Conservation (phyloP, 2,329 filamentous ascomycete genomes). For the Magnaporthiopsis incrustans region DNA sequence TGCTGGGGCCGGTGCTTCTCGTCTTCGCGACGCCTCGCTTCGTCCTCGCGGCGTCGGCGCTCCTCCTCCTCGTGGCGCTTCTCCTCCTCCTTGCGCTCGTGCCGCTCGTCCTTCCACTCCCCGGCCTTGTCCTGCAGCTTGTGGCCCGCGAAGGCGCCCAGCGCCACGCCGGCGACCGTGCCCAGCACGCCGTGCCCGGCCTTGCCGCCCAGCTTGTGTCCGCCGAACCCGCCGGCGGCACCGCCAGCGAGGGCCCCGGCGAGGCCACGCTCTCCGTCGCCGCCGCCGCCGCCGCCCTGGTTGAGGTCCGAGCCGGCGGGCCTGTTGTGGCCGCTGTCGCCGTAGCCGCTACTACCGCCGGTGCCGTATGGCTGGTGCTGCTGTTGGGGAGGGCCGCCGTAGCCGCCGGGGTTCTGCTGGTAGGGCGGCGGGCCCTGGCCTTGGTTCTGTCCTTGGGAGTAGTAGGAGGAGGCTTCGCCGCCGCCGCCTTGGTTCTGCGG, state of each 20-base stretch:
- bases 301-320: background rate
- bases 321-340: background rate
- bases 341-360: background rate
- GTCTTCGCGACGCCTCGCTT: conserved; percentile 10
- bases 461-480: conserved; percentile 1
- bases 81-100: conserved; percentile 18
- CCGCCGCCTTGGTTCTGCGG: background rate
- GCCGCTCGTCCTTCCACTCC: conserved; percentile 26
- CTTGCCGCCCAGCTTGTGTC: background rate
- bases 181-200: conserved; percentile 13
- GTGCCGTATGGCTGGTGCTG: background rate
- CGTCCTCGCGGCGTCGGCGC: conserved; percentile 8
- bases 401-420: background rate
- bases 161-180: conserved; percentile 29
- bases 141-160: conserved; percentile 32
- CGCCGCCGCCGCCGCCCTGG: background rate
- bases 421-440: background rate
- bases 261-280: conserved; percentile 3
- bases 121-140: conserved; percentile 32
- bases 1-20: conserved; percentile 13
- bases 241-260: conserved; percentile 2
- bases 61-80: conserved; percentile 16
- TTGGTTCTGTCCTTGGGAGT: background rate
- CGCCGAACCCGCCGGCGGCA: background rate
- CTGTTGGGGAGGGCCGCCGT: conserved; percentile 3